These are phyloP conservation scores for Ascosphaera apis DNA, from an alignment of 2,329 filamentous ascomycete species.

Conservation along the genomic window DNA sequence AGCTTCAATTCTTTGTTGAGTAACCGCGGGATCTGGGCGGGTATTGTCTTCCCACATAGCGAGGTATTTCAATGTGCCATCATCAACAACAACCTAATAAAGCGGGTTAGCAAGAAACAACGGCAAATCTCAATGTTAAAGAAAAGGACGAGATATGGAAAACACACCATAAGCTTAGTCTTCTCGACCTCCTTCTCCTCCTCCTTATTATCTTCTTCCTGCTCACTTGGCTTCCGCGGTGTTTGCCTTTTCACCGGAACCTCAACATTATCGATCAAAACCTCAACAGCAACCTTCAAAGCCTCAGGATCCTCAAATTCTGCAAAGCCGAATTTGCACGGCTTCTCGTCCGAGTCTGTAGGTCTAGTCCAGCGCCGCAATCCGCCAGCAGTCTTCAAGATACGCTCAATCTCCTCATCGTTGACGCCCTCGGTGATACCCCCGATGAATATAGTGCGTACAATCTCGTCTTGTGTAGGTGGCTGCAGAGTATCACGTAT, in stretches of 20 bases:
- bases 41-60: conserved; percentile 51
- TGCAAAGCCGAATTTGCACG: conserved; percentile 78
- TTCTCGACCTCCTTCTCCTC: conserved; percentile 37
- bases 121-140: conserved; percentile 1
- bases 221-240: conserved; percentile 19
- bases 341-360: conserved; percentile 55
- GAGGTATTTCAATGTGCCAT: conserved; percentile 63
- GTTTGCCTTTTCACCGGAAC: conserved; percentile 57
- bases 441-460: conserved; percentile 74
- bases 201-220: conserved; percentile 17
- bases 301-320: conserved; percentile 86
- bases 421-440: conserved; percentile 60
- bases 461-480: conserved; percentile 71
- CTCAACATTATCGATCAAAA: conserved; percentile 59
- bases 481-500: conserved; percentile 50
- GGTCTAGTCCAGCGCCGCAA: conserved; percentile 69
- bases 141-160: not conserved
- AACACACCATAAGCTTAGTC: conserved; percentile 39
- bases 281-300: conserved; percentile 60
- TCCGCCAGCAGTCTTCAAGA: conserved; percentile 54
- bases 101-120: conserved; percentile 7
- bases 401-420: conserved; percentile 55
- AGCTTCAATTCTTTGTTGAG: conserved; percentile 44
- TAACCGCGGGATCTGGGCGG: conserved; percentile 36
- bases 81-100: conserved; percentile 44